Conservation (phyloP, 2,329 filamentous ascomycete species). For the Fusarium illudens region DNA sequence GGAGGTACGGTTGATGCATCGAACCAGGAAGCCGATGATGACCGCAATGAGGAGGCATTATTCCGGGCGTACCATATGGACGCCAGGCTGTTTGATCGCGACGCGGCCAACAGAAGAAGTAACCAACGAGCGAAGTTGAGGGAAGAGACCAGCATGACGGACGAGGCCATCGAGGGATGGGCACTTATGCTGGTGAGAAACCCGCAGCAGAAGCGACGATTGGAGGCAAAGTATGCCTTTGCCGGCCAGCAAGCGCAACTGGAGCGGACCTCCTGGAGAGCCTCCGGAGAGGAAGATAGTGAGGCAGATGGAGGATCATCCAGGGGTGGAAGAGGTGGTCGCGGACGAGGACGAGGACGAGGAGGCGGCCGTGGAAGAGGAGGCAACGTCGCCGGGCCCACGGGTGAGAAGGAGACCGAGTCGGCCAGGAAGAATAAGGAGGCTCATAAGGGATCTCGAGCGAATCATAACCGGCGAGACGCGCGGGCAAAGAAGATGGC, state of each 20-base stretch:
- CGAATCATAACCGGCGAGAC: conserved; percentile 87
- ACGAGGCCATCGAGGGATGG: conserved; percentile 96
- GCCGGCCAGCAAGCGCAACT: conserved; percentile 72
- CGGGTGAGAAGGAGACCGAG: conserved; percentile 76
- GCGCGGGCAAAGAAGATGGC: conserved; percentile 72
- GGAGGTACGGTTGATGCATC: conserved; percentile 84
- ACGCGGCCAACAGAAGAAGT: conserved; percentile 73
- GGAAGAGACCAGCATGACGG: conserved; percentile 84
- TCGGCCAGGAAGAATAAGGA: conserved; percentile 79
- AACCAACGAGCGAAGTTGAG: conserved; percentile 70
- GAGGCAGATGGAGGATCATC: conserved; percentile 56
- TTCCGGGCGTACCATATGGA: conserved; percentile 76
- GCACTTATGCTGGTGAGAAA: conserved; percentile 83
- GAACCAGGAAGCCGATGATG: conserved; percentile 62
- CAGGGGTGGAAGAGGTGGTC: conserved; percentile 57
- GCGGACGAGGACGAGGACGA: conserved; percentile 59
- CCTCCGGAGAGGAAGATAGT: conserved; percentile 65
- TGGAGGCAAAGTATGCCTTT: conserved; percentile 77
- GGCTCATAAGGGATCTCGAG: conserved; percentile 79
- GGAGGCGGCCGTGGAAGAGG: conserved; percentile 60
- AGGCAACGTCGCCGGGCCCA: conserved; percentile 69
- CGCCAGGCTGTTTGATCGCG: conserved; percentile 73
- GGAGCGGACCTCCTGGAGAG: conserved; percentile 71
- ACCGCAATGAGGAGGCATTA: conserved; percentile 73
- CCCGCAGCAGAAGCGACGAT: conserved; percentile 69